phyloP scores from a whole-genome alignment of 1,139 yeast species.

The Taphrina sp. region DNA sequence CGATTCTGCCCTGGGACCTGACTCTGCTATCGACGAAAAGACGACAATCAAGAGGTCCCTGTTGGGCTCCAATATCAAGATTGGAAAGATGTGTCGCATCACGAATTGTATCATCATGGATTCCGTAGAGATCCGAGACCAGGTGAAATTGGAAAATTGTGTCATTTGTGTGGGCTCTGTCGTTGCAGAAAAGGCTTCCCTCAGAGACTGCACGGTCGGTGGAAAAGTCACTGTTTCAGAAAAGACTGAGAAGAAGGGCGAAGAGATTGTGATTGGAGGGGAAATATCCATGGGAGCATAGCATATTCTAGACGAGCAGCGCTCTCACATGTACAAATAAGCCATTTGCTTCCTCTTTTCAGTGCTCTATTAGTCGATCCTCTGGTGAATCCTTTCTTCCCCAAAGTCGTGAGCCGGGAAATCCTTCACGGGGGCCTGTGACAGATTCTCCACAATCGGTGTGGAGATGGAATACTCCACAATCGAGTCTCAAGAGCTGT shows the following conservation, averaged over 20 bases:
- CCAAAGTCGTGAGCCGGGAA: too few relatives aligned
- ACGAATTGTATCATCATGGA: slow-evolving; percentile 81
- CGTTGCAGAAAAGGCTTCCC: slow-evolving; percentile 45
- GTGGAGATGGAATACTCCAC: too few relatives aligned
- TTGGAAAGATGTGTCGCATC: slow-evolving; percentile 83
- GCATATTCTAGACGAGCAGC: too few relatives aligned
- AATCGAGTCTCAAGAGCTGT: too few relatives aligned
- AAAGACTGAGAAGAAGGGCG: slow-evolving; percentile 27
- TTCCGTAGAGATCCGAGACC: slow-evolving; percentile 67
- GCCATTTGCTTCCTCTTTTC: too few relatives aligned
- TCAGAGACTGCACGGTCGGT: slow-evolving; percentile 35
- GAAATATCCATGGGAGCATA: slow-evolving; percentile 26
- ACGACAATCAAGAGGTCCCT: slow-evolving; percentile 84
- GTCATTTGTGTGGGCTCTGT: slow-evolving; percentile 69
- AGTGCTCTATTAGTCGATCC: too few relatives aligned
- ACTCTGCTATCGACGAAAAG: slow-evolving; percentile 64
- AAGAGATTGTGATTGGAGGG: slow-evolving; percentile 15
- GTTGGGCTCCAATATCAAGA: slow-evolving; percentile 68
- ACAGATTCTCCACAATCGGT: too few relatives aligned
- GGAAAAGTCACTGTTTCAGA: slow-evolving; percentile 33
- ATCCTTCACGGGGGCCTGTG: too few relatives aligned
- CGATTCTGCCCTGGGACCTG: slow-evolving; percentile 72
- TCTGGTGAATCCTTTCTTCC: too few relatives aligned
- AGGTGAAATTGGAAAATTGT: slow-evolving; percentile 74
- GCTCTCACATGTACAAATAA: too few relatives aligned